phyloP scores from a whole-genome alignment of 805 yeast species.

The Saturnispora hagleri region DNA sequence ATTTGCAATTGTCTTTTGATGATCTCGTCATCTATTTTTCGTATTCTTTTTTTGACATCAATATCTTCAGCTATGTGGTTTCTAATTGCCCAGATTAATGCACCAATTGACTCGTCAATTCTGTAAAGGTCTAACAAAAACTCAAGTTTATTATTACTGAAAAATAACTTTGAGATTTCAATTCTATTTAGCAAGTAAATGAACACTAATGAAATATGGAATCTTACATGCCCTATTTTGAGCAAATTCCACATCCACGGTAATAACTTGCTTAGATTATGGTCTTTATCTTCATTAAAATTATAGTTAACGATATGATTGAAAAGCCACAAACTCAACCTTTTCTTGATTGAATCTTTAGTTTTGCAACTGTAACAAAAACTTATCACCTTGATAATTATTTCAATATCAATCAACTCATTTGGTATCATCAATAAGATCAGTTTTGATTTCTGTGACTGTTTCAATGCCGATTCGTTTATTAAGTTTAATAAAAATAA shows the following conservation, averaged over 20 bases:
- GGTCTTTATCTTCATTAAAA: not conserved
- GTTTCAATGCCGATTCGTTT: not conserved
- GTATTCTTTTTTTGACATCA: not conserved
- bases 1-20: not conserved
- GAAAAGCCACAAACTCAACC: constrained; percentile 1
- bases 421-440: not conserved
- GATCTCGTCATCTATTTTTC: not conserved
- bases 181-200: not conserved
- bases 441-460: not conserved
- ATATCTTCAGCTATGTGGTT: not conserved
- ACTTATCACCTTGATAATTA: not conserved
- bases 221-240: not conserved
- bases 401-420: not conserved
- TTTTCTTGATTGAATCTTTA: not conserved
- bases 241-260: constrained; percentile 6
- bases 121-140: not conserved
- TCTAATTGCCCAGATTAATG: constrained; percentile 2
- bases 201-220: not conserved
- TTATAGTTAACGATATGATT: not conserved
- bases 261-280: not conserved
- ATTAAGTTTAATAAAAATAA: not conserved
- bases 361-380: not conserved
- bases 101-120: not conserved
- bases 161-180: not conserved
- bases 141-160: not conserved